Evolutionary conservation across 495 filamentous ascomycete species (phyloP), one percentile per base, ranked within the genome.

Genomic region (Aspergillus haitiensis): DNA sequence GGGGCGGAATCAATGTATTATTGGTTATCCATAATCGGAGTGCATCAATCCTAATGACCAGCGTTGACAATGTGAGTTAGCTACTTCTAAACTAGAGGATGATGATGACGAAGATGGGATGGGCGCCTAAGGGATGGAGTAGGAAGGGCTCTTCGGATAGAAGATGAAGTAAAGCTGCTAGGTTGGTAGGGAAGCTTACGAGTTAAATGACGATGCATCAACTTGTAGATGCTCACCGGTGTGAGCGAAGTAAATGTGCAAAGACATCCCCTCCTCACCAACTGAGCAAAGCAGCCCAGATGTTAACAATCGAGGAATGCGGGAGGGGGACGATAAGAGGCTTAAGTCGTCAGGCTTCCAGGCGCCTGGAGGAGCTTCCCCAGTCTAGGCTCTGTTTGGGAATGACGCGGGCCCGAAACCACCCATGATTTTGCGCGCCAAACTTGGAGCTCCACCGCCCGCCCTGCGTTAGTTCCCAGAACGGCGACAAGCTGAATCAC

Each of bases 211-310:
- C 51, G 82, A 80, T 27, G 83, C 82, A 73, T 95, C 89, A 61
- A 88, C 79, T 65, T 82, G 79, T 69, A 92, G 81, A 77, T 87
- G 86, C 79, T 91, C 86, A 79, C 92, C 92, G 66, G 88, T 88
- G 79, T 94, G 92, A 79, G 90, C 92, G 60, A 94, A 84, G 74
- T 88, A 89, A 73, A 97, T 85, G 73, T 91, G 83, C 70, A 90
- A 78, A 75, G 87, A 86, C 84, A 92, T 92, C 64, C 71, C 74
- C 74, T 71, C 71, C 72, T 68, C 75, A 68, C 74, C 65, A 68
- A 60, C 64, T 64, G 73, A 72, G 67, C 66, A 57, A 48, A 58
- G 62, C 60, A 65, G 70, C 69, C 66, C 66, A 58, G 56, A 58
- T 62, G 62, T 61, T 54, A 52, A 52, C 51, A 32, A 39, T 50